phyloP scores from a whole-genome alignment of 2,329 filamentous ascomycete species.

The Penicillium sp. region DNA sequence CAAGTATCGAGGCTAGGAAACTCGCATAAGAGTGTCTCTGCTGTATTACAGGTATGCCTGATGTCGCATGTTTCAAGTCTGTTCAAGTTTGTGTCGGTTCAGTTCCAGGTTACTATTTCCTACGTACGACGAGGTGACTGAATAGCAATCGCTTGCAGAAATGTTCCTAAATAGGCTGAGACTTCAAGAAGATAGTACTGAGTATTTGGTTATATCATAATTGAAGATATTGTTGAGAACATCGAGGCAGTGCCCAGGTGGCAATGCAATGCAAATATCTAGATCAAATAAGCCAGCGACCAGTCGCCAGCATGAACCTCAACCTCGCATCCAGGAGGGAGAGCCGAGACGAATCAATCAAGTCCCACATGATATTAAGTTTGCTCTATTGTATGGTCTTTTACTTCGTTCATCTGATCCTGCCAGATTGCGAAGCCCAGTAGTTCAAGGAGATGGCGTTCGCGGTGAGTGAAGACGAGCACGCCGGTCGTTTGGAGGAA shows the following conservation, averaged over 20 bases:
- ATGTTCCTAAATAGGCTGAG: too few relatives aligned
- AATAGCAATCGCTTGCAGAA: too few relatives aligned
- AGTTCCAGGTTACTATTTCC: too few relatives aligned
- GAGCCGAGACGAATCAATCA: background rate
- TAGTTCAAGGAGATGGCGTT: conserved; percentile 26
- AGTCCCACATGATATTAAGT: background rate
- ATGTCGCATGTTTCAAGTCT: too few relatives aligned
- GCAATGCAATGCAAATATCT: conserved; percentile 3
- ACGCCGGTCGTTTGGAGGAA: conserved; percentile 20
- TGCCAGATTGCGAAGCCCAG: conserved; percentile 22
- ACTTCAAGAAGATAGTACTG: background rate
- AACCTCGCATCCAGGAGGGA: background rate
- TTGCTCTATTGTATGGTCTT: background rate
- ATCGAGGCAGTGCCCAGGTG: background rate
- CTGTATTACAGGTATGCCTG: too few relatives aligned
- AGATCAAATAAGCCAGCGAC: background rate
- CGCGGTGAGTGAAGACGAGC: conserved; percentile 22
- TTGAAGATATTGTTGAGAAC: background rate
- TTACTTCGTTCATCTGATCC: conserved; percentile 15
- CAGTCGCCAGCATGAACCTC: background rate
- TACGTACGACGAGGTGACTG: too few relatives aligned
- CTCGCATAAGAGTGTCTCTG: too few relatives aligned
- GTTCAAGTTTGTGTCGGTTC: too few relatives aligned
- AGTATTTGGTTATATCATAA: background rate
- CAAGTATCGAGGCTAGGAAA: too few relatives aligned